Percentiles rank a stretch among this genome's conserved stretches.
These are phyloP conservation scores for Fusarium continuum DNA, from an alignment of 2,329 filamentous ascomycete species.

Conservation along the genomic window DNA sequence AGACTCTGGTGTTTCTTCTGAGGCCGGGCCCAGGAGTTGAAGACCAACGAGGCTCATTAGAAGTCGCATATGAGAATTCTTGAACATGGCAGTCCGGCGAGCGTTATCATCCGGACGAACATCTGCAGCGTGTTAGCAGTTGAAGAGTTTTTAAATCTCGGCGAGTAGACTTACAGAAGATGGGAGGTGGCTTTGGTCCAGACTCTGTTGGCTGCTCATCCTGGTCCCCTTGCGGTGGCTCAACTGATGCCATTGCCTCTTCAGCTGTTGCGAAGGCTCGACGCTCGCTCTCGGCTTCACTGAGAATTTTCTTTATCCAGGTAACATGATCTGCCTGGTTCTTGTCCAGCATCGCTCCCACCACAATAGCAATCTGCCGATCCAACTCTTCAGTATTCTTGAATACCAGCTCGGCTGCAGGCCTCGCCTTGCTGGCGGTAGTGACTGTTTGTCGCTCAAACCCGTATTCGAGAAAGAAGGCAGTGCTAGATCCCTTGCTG, in stretches of 20 bases:
- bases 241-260: slow-evolving; percentile 60
- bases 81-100: slow-evolving; percentile 80
- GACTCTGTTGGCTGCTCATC: slow-evolving; percentile 42
- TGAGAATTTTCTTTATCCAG: slow-evolving; percentile 81
- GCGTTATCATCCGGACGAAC: slow-evolving; percentile 72
- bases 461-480: slow-evolving; percentile 90
- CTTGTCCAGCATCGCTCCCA: slow-evolving; percentile 82
- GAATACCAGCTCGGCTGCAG: slow-evolving; percentile 85
- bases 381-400: slow-evolving; percentile 74
- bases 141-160: not conserved
- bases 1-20: slow-evolving; percentile 78
- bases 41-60: slow-evolving; percentile 82
- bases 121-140: slow-evolving; percentile 53
- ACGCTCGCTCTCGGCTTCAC: slow-evolving; percentile 75
- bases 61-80: slow-evolving; percentile 86
- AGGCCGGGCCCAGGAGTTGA: slow-evolving; percentile 61
- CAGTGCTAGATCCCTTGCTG: slow-evolving; percentile 84
- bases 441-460: slow-evolving; percentile 83
- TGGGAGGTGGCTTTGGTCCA: slow-evolving; percentile 45
- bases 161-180: slow-evolving; percentile 47
- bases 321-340: slow-evolving; percentile 77
- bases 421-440: slow-evolving; percentile 66
- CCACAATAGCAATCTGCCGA: slow-evolving; percentile 80
- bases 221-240: slow-evolving; percentile 48
- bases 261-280: slow-evolving; percentile 80